Base-by-base conservation (phyloP, 257 asterid species). In the Solanum pinnatisectum region DNA sequence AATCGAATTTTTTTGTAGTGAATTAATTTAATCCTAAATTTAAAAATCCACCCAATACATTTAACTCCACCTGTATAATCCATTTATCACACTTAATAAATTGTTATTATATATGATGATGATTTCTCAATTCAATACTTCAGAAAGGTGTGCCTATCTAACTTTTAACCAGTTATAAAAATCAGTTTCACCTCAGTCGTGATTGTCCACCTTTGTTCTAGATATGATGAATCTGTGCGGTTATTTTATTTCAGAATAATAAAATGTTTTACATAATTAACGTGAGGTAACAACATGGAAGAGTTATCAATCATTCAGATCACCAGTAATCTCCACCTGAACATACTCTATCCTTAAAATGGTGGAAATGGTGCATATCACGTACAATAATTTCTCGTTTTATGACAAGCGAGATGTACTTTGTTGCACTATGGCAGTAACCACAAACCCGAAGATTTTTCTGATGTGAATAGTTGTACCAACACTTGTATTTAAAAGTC, bases 291-390 rank as follows among this genome's bases (percentile, higher is more conserved):
- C 82, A 70, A 89, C 81, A 27, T 83, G 15, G 20, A 60, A 30
- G 87, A 85, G 67, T 33, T 16, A 85, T 56, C 46, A 25, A 36
- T 35, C 68, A 85, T 85, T 36, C 49, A 23, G 63, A 87, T 97
- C 95, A 97, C 99, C 99, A 97, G 74, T 96, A 95, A 89, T 94
- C 98, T 59, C 98, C 94, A 92, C 98, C 94, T 20, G 98, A 95
- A 90, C 98, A 96, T 49, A 65, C 30, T 44, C 98, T 98, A 37
- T 93, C 88, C 93, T 92, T 95, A 93, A 95, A 97, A 95, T 95
- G 98, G 88, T 97, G 99, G 84, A 97, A 97, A 89, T 98, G 93
- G 74, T 95, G 98, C 97, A 95, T 92, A 88, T 96, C 98, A 4
- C 98, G 95, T 5, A 95, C 98, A 84, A 95, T 88, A 3, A 96